A percentile compares a stretch with the other conserved stretches of the same genome.
Evolutionary conservation across 306 rosid species (phyloP).

Genomic region (Senna siamea): DNA sequence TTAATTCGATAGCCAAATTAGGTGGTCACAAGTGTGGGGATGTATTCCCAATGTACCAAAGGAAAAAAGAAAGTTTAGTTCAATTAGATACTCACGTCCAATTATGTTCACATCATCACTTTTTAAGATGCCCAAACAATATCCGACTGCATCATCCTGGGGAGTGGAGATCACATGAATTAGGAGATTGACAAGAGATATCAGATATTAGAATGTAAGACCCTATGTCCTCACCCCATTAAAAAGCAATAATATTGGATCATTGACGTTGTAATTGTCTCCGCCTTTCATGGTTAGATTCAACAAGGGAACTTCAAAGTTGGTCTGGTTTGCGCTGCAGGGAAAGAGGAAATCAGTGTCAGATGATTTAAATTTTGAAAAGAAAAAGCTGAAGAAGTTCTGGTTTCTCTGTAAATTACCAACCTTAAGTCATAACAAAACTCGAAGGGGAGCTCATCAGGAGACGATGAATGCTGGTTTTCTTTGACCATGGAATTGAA

Average conservation of each 20-base stretch:
- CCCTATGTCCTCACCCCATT: conserved; percentile 39
- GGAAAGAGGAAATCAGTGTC: conserved; percentile 41
- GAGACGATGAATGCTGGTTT: conserved; percentile 32
- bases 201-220: conserved; percentile 13
- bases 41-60: background rate
- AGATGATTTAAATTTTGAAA: conserved; percentile 1
- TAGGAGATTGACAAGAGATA: conserved; percentile 18
- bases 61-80: background rate
- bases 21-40: background rate
- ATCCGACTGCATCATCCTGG: conserved; percentile 44
- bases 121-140: conserved; percentile 64
- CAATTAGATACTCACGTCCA: conserved; percentile 76
- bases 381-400: background rate
- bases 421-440: conserved; percentile 74
- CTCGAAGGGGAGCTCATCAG: conserved; percentile 65
- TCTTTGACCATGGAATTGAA: conserved; percentile 50
- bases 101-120: conserved; percentile 69
- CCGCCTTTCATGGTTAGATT: conserved; percentile 88
- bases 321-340: conserved; percentile 53
- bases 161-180: conserved; percentile 30
- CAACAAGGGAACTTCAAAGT: conserved; percentile 36
- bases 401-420: conserved; percentile 21
- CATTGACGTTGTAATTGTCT: conserved; percentile 44
- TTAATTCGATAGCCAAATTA: background rate
- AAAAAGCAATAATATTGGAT: conserved; percentile 34